Evolutionary conservation across 345 rosid species (phyloP).

Genomic region (Acer yangbiense): DNA sequence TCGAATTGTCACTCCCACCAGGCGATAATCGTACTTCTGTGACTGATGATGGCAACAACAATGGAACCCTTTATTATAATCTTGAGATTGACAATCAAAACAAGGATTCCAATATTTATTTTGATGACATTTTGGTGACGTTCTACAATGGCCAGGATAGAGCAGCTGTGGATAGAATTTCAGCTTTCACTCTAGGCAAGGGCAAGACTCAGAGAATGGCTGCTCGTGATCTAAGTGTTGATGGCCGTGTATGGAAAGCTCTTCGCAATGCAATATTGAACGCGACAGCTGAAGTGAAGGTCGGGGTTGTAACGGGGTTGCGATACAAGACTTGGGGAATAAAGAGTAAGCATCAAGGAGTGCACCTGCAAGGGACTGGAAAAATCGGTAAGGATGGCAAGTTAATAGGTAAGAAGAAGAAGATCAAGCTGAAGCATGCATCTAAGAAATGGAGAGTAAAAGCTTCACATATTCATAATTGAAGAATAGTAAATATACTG

Average conservation of each 20-base stretch:
- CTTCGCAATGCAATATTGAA: constrained; percentile 27
- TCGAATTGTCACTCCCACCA: constrained; percentile 32
- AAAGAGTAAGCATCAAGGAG: constrained; percentile 42
- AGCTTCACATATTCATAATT: constrained; percentile 10
- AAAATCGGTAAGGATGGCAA: constrained; percentile 46
- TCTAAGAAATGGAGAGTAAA: constrained; percentile 30
- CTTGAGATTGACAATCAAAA: constrained; percentile 42
- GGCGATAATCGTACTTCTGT: constrained; percentile 1
- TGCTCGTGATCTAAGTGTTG: neutral
- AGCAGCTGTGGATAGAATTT: constrained; percentile 24
- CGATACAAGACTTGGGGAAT: constrained; percentile 40
- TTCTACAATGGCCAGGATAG: constrained; percentile 34
- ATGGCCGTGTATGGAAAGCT: constrained; percentile 16
- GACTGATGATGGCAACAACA: neutral
- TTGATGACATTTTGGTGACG: constrained; percentile 34
- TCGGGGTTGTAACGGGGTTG: constrained; percentile 27
- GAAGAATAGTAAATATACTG: neutral
- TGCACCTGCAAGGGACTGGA: constrained; percentile 30
- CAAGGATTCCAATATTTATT: constrained; percentile 40
- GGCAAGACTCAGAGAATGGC: neutral
- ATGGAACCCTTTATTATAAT: constrained; percentile 23
- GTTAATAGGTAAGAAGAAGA: constrained; percentile 45
- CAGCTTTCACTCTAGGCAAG: constrained; percentile 35
- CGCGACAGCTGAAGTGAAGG: constrained; percentile 35
- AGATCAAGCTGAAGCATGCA: constrained; percentile 36